Evolutionary conservation across 495 filamentous ascomycete genomes (phyloP), one percentile per base, ranked within the genome.

Genomic region (Venustampulla echinocandica): DNA sequence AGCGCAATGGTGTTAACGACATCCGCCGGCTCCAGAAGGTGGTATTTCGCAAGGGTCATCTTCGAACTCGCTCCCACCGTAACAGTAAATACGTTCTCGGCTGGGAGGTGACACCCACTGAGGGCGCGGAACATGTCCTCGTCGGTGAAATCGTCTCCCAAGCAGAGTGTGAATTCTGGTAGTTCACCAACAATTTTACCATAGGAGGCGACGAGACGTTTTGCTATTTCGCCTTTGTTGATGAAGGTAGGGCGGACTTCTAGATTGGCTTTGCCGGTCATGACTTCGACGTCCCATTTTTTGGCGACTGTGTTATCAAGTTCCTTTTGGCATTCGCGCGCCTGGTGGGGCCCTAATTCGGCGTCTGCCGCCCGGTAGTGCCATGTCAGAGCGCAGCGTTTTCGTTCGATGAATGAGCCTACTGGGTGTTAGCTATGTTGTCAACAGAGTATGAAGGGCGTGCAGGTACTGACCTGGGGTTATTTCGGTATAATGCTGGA

Each of bases 241-340:
- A 98, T 85, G 58, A 90, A 89, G 1, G 75, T 87, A n/a, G 90
- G 89, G 11, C 92, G 80, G n/a, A 95, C 88, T 61, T 97, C 92
- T 6, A 97, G 71, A 56, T 96, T 95, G 42, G 89, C 89, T 62
- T 97, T 98, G 40, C 92, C 92, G 0, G 80, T 72, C 85, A 95
- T 96, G 33, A 97, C 87, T 57, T 95, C 89, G 10, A 97, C 85
- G 37, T 90, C 85, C 75, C 80, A 93, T 35, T 76, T 76, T 57
- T 77, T 81, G 36, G 67, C 79, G 6, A 95, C 82, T 0, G 80
- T 84, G 3, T 73, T 68, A 58, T 88, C 80, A 23, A 96, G 73
- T 32, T 84, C 74, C 53, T 82, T 77, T 34, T 85, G 79, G 57
- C 88, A 93, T 55, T 86, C 80, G 17, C 69, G 75, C 10, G 87